Base-by-base conservation (phyloP, 75 land plant species). In the Selaginella moellendorffii region DNA sequence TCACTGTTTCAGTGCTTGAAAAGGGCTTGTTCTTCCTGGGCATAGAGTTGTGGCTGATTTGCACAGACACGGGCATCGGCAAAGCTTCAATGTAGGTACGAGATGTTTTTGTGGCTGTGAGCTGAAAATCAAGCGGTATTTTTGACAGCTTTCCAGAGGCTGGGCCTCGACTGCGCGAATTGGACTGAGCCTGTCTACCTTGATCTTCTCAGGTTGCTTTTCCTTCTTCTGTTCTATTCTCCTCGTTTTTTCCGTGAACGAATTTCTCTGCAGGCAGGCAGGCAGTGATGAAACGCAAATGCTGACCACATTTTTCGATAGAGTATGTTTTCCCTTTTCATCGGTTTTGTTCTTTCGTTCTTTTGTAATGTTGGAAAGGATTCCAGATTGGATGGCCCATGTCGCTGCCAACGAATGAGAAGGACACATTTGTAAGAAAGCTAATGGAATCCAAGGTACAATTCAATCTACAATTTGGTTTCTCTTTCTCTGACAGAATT, bases 321-420 rank as follows among this genome's bases (percentile, higher is more conserved):
- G 78, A 68, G 96, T 86, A 26, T n/a, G n/a, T n/a, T n/a, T n/a
- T n/a, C n/a, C n/a, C n/a, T n/a, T n/a, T n/a, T n/a, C n/a, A n/a
- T n/a, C n/a, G n/a, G n/a, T n/a, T n/a, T n/a, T n/a, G n/a, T n/a
- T n/a, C n/a, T n/a, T n/a, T n/a, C 46, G 10, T 9, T 28, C 29
- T 8, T 20, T 54, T 72, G 17, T 21, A 27, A 24, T 53, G n/a
- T n/a, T n/a, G n/a, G n/a, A n/a, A n/a, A n/a, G n/a, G n/a, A n/a
- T n/a, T n/a, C n/a, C n/a, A 90, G 97, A 87, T 91, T 78, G 97
- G 97, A 9, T 91, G 97, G 97, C 97, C 97, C 20, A 73, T 85
- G 53, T 80, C 97, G 54, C 53, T 91, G 54, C 97, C 97, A 0
- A 91, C 95, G 24, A 75, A 56, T 73, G 95, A 91, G 80, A 82